Evolutionary conservation across 2,329 filamentous ascomycete species (phyloP).

Genomic region (Fusarium sp.): DNA sequence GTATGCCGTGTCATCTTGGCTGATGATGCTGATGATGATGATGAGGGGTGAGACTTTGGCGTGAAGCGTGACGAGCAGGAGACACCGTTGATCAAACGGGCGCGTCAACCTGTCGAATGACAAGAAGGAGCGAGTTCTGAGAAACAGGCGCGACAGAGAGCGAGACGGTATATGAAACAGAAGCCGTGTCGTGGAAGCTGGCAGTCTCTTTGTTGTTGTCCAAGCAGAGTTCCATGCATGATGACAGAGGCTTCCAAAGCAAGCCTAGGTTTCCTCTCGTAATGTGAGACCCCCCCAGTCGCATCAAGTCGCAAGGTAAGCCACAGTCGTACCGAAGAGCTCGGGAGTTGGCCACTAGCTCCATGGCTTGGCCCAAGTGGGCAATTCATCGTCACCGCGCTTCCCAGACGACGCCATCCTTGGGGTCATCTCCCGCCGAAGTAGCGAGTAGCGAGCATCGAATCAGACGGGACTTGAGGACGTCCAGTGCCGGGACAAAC

Average conservation of each 20-base stretch:
- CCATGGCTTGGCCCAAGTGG: not conserved
- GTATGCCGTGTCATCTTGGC: conserved; percentile 55
- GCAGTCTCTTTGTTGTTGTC: not conserved
- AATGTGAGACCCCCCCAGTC: not conserved
- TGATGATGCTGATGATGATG: conserved; percentile 7
- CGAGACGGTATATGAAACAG: not conserved
- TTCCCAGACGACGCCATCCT: not conserved
- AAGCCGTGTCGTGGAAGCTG: not conserved
- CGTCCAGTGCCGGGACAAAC: not conserved
- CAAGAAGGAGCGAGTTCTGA: conserved; percentile 4
- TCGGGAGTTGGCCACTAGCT: conserved; percentile 7
- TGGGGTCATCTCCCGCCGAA: not conserved
- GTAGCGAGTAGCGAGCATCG: not conserved
- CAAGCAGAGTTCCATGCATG: not conserved
- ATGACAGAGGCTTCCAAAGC: conserved; percentile 2
- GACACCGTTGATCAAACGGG: not conserved
- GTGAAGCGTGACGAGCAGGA: not conserved
- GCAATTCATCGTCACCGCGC: not conserved
- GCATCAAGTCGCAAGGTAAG: not conserved
- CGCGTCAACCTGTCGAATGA: not conserved
- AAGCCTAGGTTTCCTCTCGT: not conserved
- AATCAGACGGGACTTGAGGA: not conserved
- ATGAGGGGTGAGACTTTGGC: not conserved
- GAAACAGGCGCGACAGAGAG: not conserved
- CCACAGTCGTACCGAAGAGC: conserved; percentile 2